Evolutionary conservation across 768 basidiomycete genomes (phyloP).

Genomic region (Leccinum arenicola): DNA sequence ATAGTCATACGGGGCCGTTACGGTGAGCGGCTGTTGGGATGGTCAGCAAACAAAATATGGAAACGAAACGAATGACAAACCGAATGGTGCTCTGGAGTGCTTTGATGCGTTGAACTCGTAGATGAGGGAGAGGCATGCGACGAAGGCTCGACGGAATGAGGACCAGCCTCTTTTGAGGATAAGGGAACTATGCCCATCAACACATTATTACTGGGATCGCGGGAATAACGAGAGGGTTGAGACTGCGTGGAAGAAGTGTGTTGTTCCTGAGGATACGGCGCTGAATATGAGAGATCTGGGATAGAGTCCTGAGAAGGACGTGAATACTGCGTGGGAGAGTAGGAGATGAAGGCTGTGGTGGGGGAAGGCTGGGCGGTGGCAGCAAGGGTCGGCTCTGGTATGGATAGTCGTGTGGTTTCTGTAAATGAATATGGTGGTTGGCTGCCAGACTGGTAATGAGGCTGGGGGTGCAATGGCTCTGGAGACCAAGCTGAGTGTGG

Average conservation of each 20-base stretch:
- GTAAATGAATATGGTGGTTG: constrained; percentile 23
- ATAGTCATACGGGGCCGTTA: constrained; percentile 84
- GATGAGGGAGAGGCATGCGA: constrained; percentile 43
- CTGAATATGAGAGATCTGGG: constrained; percentile 40
- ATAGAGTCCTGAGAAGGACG: constrained; percentile 30
- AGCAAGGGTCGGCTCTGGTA: constrained; percentile 32
- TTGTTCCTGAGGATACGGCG: constrained; percentile 24
- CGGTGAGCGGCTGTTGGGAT: constrained; percentile 58
- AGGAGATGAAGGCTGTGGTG: constrained; percentile 30
- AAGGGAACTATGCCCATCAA: constrained; percentile 33
- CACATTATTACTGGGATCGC: constrained; percentile 43
- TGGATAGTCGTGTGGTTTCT: constrained; percentile 31
- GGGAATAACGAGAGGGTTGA: constrained; percentile 45
- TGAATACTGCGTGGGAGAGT: constrained; percentile 33
- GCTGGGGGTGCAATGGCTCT: constrained; percentile 34
- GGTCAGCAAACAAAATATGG: constrained; percentile 43
- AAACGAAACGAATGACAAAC: constrained; percentile 20
- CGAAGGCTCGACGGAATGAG: constrained; percentile 26
- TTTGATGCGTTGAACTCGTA: constrained; percentile 38
- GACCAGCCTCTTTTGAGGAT: constrained; percentile 27
- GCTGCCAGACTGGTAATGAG: constrained; percentile 24
- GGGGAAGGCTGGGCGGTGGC: constrained; percentile 26
- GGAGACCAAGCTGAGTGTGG: constrained; percentile 37
- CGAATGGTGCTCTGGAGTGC: constrained; percentile 32
- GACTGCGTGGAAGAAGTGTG: constrained; percentile 20